These are phyloP conservation scores for Pouteria campechiana DNA, from an alignment of 179 eudicot species.

Conservation along the genomic window DNA sequence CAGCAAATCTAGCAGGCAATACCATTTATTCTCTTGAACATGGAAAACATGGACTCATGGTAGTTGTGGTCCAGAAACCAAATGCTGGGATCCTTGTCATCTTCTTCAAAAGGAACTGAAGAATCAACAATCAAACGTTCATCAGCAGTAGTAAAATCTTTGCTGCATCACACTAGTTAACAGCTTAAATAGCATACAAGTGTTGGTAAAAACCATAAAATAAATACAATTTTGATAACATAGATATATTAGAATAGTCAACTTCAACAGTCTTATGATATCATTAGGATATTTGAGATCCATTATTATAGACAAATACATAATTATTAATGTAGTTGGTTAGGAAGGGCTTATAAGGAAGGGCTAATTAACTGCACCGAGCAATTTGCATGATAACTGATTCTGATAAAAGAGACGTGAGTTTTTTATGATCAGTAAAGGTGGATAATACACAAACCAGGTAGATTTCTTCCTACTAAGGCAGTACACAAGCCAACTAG, in stretches of 20 bases:
- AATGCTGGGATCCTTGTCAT: conserved; percentile 87
- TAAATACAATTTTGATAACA: background rate
- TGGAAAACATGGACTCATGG: conserved; percentile 90
- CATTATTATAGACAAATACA: too few relatives aligned
- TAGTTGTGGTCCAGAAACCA: conserved; percentile 98
- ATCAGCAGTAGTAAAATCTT: background rate
- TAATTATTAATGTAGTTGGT: too few relatives aligned
- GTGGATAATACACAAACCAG: too few relatives aligned
- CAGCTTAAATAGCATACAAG: background rate
- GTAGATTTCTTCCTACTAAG: too few relatives aligned
- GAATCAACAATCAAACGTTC: background rate
- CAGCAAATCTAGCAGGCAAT: background rate
- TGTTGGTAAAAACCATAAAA: background rate
- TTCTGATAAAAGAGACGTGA: too few relatives aligned
- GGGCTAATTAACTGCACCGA: too few relatives aligned
- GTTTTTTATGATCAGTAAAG: too few relatives aligned
- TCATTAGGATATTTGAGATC: too few relatives aligned
- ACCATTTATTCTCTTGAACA: conserved; percentile 94
- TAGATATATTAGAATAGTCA: background rate
- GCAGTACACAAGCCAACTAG: too few relatives aligned
- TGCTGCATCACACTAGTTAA: background rate
- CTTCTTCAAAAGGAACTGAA: conserved; percentile 97
- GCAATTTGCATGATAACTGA: too few relatives aligned
- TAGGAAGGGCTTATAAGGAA: too few relatives aligned
- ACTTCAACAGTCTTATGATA: background rate